Evolutionary conservation across 2,329 filamentous ascomycete genomes (phyloP).

Genomic region (Xylariaceae sp.): DNA sequence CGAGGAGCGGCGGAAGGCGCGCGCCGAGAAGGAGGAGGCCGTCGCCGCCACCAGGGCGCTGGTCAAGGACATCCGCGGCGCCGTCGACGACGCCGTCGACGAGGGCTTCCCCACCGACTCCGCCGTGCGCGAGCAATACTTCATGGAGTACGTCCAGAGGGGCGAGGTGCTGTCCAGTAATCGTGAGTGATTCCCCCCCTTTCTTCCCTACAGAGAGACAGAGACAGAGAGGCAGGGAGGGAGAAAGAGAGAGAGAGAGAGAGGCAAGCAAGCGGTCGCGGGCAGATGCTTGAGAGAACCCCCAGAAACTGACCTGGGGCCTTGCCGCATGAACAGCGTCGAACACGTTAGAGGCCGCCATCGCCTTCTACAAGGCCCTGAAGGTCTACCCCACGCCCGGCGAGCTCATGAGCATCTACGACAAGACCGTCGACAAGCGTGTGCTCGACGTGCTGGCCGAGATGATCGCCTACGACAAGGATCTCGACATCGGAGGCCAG

Average conservation of each 20-base stretch:
- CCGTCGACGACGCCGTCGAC: conserved; percentile 74
- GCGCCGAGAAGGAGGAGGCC: conserved; percentile 64
- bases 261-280: too few relatives aligned
- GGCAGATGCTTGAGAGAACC: too few relatives aligned
- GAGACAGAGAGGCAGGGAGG: too few relatives aligned
- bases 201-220: too few relatives aligned
- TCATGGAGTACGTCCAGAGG: conserved; percentile 88
- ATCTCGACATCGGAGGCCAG: conserved; percentile 47
- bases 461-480: conserved; percentile 91
- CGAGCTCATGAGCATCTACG: conserved; percentile 93
- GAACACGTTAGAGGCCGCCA: conserved; percentile 71
- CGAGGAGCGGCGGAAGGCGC: conserved; percentile 66
- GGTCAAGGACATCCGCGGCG: conserved; percentile 64
- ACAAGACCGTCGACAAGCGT: conserved; percentile 97
- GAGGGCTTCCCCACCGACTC: conserved; percentile 87
- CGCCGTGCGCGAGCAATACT: conserved; percentile 92
- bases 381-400: conserved; percentile 95
- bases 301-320: too few relatives aligned
- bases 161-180: conserved; percentile 79
- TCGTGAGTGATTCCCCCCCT: conserved; percentile 47
- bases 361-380: conserved; percentile 96
- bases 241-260: too few relatives aligned
- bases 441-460: conserved; percentile 93
- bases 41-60: conserved; percentile 58
- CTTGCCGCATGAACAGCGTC: conserved; percentile 40